Percentiles rank a stretch among this genome's conserved stretches.
Evolutionary conservation across 163 green algal species (phyloP).

Genomic region (Chloromonas sp.): DNA sequence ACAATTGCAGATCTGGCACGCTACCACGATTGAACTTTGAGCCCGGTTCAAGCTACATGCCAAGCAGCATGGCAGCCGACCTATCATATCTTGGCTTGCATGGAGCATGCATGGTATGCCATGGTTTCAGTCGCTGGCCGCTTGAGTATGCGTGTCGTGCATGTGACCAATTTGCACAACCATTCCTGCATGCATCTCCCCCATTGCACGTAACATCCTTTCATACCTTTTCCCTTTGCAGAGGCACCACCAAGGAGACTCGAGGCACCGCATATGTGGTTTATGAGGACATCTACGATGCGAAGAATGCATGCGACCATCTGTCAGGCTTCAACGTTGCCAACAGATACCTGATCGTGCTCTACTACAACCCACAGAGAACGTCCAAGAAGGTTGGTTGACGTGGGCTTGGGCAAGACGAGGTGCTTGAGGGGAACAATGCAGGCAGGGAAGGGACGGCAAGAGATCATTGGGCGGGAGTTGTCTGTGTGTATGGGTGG

Average conservation of each 20-base stretch:
- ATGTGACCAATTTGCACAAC: too few relatives aligned
- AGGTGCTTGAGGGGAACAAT: background rate
- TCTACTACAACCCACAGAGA: slow-evolving; percentile 84
- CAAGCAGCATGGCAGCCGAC: too few relatives aligned
- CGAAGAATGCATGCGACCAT: slow-evolving; percentile 87
- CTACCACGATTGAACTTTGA: too few relatives aligned
- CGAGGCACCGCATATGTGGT: slow-evolving; percentile 91
- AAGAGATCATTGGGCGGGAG: background rate
- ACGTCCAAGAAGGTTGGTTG: slow-evolving; percentile 69
- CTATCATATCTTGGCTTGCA: too few relatives aligned
- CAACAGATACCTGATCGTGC: slow-evolving; percentile 87
- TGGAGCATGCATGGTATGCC: too few relatives aligned
- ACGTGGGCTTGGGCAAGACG: background rate
- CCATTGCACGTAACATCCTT: too few relatives aligned
- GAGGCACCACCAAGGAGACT: slow-evolving; percentile 85
- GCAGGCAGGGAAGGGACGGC: background rate
- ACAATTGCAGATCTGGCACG: too few relatives aligned
- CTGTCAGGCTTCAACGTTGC: slow-evolving; percentile 95
- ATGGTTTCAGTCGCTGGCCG: too few relatives aligned
- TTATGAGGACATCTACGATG: slow-evolving; percentile 92
- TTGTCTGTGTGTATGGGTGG: slow-evolving; percentile 1
- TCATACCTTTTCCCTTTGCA: slow-evolving; percentile 19
- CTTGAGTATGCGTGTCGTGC: too few relatives aligned
- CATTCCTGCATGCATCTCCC: too few relatives aligned
- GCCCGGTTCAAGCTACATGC: too few relatives aligned